These are phyloP conservation scores for Codiaeum variegatum DNA, from an alignment of 441 rosid species.

Conservation along the genomic window DNA sequence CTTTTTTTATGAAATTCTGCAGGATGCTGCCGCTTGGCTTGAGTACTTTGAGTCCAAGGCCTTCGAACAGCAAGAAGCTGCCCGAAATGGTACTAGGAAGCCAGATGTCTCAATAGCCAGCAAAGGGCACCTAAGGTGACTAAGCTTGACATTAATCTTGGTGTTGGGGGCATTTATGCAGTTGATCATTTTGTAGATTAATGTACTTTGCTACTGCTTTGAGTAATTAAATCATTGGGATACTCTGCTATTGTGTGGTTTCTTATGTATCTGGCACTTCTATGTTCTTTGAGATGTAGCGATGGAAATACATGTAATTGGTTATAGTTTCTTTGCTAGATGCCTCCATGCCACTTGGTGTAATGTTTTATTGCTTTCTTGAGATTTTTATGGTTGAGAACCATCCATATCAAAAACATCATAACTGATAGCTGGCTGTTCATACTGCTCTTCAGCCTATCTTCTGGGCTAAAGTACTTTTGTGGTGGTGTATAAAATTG, in stretches of 20 bases:
- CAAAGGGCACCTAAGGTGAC: slow-evolving; percentile 74
- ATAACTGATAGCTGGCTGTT: background rate
- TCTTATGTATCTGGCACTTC: slow-evolving; percentile 2
- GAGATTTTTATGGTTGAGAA: background rate
- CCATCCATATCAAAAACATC: background rate
- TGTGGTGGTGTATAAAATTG: background rate
- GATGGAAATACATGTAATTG: background rate
- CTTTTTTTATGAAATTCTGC: slow-evolving; percentile 19
- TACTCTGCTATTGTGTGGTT: slow-evolving; percentile 18
- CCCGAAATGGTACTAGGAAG: slow-evolving; percentile 59
- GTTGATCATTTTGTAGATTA: slow-evolving; percentile 9
- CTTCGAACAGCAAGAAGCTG: slow-evolving; percentile 70
- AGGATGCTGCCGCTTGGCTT: slow-evolving; percentile 88
- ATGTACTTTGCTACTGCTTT: background rate
- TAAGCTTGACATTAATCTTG: slow-evolving; percentile 21
- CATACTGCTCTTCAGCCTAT: background rate
- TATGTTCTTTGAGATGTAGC: background rate
- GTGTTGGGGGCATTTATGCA: slow-evolving; percentile 8
- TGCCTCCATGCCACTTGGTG: background rate
- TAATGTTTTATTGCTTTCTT: background rate
- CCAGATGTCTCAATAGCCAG: slow-evolving; percentile 69
- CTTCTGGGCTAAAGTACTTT: slow-evolving; percentile 2
- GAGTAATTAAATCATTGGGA: slow-evolving; percentile 20
- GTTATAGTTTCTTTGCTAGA: slow-evolving; percentile 4
- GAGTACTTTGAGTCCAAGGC: slow-evolving; percentile 72